Evolutionary conservation across 306 rosid species (phyloP), one percentile per base, ranked within the genome.

Genomic region (Vachellia collinsii): DNA sequence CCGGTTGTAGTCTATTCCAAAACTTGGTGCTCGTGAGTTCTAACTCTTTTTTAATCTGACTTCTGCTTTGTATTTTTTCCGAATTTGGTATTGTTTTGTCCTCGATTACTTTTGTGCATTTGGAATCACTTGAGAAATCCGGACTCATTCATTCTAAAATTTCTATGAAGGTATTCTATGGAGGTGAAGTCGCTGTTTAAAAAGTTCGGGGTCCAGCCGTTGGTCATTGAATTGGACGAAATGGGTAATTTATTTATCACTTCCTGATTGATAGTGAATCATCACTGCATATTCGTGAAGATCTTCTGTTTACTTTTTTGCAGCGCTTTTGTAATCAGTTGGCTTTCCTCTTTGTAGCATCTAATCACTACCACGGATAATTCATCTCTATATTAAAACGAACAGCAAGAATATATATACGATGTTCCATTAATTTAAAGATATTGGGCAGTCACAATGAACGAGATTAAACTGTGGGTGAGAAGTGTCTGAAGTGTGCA

Each of bases 1-100:
- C 93, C 94, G 0, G 90, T 95, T 39, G 99, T 93, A 3, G 91
- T 95, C 61, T 95, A 95, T 83, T 95, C 99, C 86, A 95, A 95
- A 85, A 87, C 93, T 2, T 95, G 99, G 99, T 95, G 99, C 79
- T 91, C 97, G 95, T 93, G 72, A 81, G 98, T 90, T 29, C 77
- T 19, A 43, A 48, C 51, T 83, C 80, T 20, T 16, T 29, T 39
- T 59, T 38, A 12, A 12, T 39, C 51, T 53, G 42, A 51, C 51
- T 12, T 47, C 12, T 7, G 22, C 36, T 8, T 39, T 70, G 16
- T 78, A 8, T 34, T 68, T 42, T 3, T 79, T n/a, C 53, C 8
- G 6, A 36, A 36, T 78, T 62, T 74, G 23, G 11, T 4, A 8
- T 19, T 38, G 37, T 46, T 80, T 74, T 13, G 6, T 76, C 14